Base-by-base conservation (phyloP, 257 asterid genomes). In the Cruciata laevipes region DNA sequence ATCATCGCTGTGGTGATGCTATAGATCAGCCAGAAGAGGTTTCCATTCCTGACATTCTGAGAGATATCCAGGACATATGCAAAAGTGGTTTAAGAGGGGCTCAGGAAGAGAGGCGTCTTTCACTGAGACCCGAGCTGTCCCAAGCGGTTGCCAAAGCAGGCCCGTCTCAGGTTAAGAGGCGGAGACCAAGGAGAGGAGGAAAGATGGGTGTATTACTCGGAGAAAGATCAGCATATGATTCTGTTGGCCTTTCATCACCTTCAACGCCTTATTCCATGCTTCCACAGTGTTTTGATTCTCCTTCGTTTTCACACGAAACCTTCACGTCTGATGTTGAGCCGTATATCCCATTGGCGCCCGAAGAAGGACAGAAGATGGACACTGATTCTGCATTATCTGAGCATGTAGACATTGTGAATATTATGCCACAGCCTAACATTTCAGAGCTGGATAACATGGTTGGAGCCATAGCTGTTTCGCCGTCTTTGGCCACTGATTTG, bases 1-100 rank as follows among this genome's bases (percentile, higher is more conserved):
- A 81, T 77, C 81, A 86, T 74, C 78, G 85, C 32, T 88, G 84
- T 18, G n/a, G 80, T 62, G 93, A 86, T 75, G 86, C 89, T 53
- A 78, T 88, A 52, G 82, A 86, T 49, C 81, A 85, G 73, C 86
- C 82, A 4, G 81, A 67, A 42, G 94, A 78, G 73, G 70, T 76
- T 35, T 70, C 81, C n/a, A 82, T 75, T 33, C 74, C 83, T 63
- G 86, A 81, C 74, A 80, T 69, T 63, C 85, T 88, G 64, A 72
- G 84, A 70, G 96, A 88, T 78, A 88, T 88, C 71, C 89, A 78
- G 71, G 96, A 86, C 47, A 81, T 86, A 71, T 88, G 94, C 76
- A 78, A 79, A 32, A 77, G 80, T 70, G 82, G 94, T 57, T 58
- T 88, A 63, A 78, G 83, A 66, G 81, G 85, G 53, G 86, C 96